Base-by-base conservation (phyloP, 208 protist genomes). In the Crithidia thermophila region DNA sequence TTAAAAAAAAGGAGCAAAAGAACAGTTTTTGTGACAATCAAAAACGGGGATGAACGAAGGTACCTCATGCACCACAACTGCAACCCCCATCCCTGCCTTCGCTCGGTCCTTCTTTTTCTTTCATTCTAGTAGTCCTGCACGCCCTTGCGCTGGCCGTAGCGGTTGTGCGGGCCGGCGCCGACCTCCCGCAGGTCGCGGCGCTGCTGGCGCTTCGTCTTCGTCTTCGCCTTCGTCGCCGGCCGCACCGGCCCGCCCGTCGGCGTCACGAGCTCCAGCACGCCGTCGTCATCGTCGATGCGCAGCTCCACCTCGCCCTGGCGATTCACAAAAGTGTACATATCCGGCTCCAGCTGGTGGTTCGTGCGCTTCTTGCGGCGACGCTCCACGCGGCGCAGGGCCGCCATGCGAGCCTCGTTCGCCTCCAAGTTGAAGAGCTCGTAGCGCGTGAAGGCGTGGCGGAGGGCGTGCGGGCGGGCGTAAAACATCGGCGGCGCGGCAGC, bases 251-350 rank as follows among this genome's bases (percentile, higher is more conserved):
- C 67, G 4, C 63, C 57, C 9, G 50, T 57, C 18, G 58, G 33
- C 16, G 64, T 68, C 36, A 82, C 81, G 20, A 94, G 57, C 59
- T 90, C 81, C 56, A 96, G 47, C 60, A 97, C 85, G 25, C 89
- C 87, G 61, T 97, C 92, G 51, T 97, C 92, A 51, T 94, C 88
- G 56, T 93, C 87, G 47, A 97, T 84, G 39, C 80, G 67, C 23
- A 97, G 81, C 79, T 94, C 89, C 53, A 94, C 84, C 62, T 94
- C 87, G 0, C 90, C 90, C 13, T 87, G 79, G 2, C 72, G 60
- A 63, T 94, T 92, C 30, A 96, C 64, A 63, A 96, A 93, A 0
- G 82, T 90, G 52, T 86, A 81, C 33, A 69, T 66, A 49, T 87
- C 85, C 3, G 80, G 84, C 42, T 91, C 87, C 7, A 95, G 78